Base-by-base conservation (phyloP, 2,329 filamentous ascomycete species). In the Mycogone perniciosa region DNA sequence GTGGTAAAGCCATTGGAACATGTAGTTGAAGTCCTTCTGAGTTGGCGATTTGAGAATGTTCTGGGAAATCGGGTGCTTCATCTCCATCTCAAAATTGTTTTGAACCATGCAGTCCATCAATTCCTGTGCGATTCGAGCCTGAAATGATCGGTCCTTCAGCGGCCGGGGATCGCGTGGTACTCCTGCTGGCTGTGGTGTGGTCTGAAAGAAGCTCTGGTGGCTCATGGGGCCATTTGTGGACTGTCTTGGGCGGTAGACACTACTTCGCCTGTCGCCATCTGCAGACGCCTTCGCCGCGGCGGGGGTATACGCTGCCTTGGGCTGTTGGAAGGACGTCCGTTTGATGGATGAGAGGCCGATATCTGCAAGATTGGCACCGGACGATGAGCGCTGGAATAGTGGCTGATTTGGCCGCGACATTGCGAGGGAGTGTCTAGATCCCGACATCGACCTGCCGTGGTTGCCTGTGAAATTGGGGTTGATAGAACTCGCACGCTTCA, bases 1-100 rank as follows among this genome's bases (percentile, higher is more conserved):
- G 63, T 90, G 89, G 68, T 99, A 99, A 4, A 99, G 76, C 88
- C 92, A 99, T 63, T 97, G 90, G 64, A 99, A 99, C 79, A 99
- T 95, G 69, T 82, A 86, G 63, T 95, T 93, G 73, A 99, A 99
- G 67, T 99, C 93, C 65, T 99, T 99, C 61, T 97, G 92, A 1
- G 92, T 99, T 0, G 93, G 95, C 40, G 89, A 95, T 62, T 89
- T 92, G 65, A 96, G 84, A 6, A 89, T 88, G 61, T 96, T 96
- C 56, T 88, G 86, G 1, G 89, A 88, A n/a, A 99, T 75, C 1
- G 84, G 86, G 67, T 97, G 88, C 71, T 95, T 96, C 85, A 95
- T 96, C 60, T 97, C 91, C 79, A 96, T 84, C 69, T 99, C 93
- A 62, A 97, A 99, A 64, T 96, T 96, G 67, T 96, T 86, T 51